phyloP scores from a whole-genome alignment of 768 basidiomycete genomes.

The Suillus variegatus region DNA sequence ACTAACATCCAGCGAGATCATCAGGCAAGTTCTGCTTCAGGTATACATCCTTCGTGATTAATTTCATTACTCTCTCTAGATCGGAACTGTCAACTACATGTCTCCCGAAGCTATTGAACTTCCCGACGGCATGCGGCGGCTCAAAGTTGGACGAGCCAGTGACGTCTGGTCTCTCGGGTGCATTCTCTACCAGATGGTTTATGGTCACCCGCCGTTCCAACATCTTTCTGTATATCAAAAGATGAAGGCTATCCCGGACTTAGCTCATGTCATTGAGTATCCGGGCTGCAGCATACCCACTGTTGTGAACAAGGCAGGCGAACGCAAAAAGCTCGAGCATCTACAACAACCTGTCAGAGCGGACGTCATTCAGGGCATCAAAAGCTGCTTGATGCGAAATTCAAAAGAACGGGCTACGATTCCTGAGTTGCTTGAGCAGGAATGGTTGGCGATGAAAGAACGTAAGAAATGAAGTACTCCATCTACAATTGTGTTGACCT shows the following conservation, averaged over 20 bases:
- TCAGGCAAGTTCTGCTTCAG: slow-evolving; percentile 54
- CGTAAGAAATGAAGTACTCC: slow-evolving; percentile 21
- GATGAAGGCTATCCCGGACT: slow-evolving; percentile 92
- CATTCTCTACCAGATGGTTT: slow-evolving; percentile 98
- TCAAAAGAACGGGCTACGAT: slow-evolving; percentile 88
- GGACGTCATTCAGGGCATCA: slow-evolving; percentile 81
- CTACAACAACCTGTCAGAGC: slow-evolving; percentile 68
- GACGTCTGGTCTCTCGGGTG: slow-evolving; percentile 99
- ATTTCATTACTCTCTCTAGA: slow-evolving; percentile 42
- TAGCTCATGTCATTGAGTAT: slow-evolving; percentile 76
- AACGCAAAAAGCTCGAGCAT: slow-evolving; percentile 60
- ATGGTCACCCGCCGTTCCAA: slow-evolving; percentile 91
- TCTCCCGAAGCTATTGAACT: slow-evolving; percentile 95
- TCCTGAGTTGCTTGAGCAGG: slow-evolving; percentile 79
- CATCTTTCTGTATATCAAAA: slow-evolving; percentile 82
- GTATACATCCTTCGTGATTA: not conserved
- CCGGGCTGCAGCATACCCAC: slow-evolving; percentile 62
- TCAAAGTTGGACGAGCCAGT: slow-evolving; percentile 93
- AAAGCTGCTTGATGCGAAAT: slow-evolving; percentile 74
- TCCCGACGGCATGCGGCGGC: slow-evolving; percentile 80
- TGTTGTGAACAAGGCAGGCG: slow-evolving; percentile 36
- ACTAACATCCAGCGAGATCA: slow-evolving; percentile 97
- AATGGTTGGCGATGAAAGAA: slow-evolving; percentile 67
- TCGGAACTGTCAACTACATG: slow-evolving; percentile 99
- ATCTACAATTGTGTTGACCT: slow-evolving; percentile 1